Percentiles rank a stretch among this genome's conserved stretches.
These are phyloP conservation scores for Teunomyces kruisii DNA, from an alignment of 805 yeast genomes.

Conservation along the genomic window DNA sequence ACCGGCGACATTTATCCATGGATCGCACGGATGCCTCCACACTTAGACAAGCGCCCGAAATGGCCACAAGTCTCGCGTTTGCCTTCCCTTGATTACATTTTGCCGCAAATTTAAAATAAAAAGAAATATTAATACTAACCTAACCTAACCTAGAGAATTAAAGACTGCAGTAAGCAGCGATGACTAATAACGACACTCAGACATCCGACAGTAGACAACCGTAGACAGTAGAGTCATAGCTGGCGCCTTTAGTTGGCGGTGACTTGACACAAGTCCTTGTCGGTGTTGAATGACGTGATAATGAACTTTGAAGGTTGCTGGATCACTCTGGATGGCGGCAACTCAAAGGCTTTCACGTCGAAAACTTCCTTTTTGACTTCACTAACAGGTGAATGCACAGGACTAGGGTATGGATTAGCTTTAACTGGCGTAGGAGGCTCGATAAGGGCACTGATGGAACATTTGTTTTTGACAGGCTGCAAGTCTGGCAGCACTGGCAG, in stretches of 20 bases:
- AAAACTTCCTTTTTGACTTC: constrained; percentile 15
- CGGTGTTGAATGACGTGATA: constrained; percentile 32
- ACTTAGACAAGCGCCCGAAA: background rate
- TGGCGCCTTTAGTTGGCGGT: background rate
- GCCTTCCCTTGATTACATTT: background rate
- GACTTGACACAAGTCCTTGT: constrained; percentile 27
- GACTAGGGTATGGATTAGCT: constrained; percentile 33
- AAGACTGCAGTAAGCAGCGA: constrained; percentile 2
- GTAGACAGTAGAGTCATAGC: background rate
- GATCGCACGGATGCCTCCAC: background rate
- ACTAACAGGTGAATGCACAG: constrained; percentile 26
- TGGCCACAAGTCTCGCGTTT: background rate
- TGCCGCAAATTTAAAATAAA: constrained; percentile 5
- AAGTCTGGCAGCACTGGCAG: constrained; percentile 4
- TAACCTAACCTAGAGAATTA: constrained; percentile 4
- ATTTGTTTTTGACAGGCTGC: constrained; percentile 7
- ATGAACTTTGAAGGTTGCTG: constrained; percentile 22
- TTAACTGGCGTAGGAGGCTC: constrained; percentile 11
- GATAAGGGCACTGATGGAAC: constrained; percentile 13
- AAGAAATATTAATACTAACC: constrained; percentile 1
- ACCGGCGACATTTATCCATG: constrained; percentile 3
- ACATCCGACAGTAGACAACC: background rate
- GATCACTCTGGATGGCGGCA: constrained; percentile 14
- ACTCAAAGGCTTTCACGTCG: constrained; percentile 17
- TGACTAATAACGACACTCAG: constrained; percentile 1